Evolutionary conservation across 2,329 filamentous ascomycete genomes (phyloP).

Genomic region (Xylariaceae sp.): DNA sequence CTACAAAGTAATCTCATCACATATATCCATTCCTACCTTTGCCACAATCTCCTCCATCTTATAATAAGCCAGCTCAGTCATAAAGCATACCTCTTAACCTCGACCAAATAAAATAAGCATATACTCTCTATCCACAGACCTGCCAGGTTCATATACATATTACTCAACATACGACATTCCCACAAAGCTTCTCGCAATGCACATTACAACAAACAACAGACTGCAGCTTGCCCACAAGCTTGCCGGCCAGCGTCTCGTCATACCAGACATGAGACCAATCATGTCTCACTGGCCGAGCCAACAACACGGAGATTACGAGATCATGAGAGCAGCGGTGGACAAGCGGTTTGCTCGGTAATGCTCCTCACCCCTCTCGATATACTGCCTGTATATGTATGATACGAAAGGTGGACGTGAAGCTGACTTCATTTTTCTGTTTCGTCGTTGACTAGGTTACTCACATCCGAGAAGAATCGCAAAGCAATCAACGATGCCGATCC

Average conservation of each 20-base stretch:
- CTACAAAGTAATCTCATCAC: too few species aligned
- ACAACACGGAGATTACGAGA: slow-evolving; percentile 20
- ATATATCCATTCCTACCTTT: too few species aligned
- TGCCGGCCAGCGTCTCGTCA: slow-evolving; percentile 24
- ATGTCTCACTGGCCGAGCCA: slow-evolving; percentile 24
- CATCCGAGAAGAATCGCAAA: slow-evolving; percentile 12
- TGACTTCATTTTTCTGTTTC: too few species aligned
- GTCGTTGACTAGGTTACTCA: slow-evolving; percentile 8
- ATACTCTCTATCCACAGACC: neutral
- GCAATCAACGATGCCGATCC: slow-evolving; percentile 20
- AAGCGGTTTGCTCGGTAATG: slow-evolving; percentile 18
- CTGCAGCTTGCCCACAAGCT: slow-evolving; percentile 19
- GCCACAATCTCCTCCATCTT: too few species aligned
- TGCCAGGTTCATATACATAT: neutral
- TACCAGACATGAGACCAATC: slow-evolving; percentile 24
- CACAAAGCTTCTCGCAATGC: slow-evolving; percentile 12
- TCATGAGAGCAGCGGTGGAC: slow-evolving; percentile 17
- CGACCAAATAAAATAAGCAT: neutral
- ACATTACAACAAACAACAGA: slow-evolving; percentile 19
- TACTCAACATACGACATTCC: neutral
- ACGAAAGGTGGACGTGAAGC: neutral
- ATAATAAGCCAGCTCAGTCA: too few species aligned
- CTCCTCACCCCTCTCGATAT: neutral
- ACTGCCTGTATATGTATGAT: neutral
- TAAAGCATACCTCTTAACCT: neutral